Percentiles rank a stretch among this genome's conserved stretches.
Evolutionary conservation across 2,329 filamentous ascomycete species (phyloP).

Genomic region (Drechslerella coelobrocha): DNA sequence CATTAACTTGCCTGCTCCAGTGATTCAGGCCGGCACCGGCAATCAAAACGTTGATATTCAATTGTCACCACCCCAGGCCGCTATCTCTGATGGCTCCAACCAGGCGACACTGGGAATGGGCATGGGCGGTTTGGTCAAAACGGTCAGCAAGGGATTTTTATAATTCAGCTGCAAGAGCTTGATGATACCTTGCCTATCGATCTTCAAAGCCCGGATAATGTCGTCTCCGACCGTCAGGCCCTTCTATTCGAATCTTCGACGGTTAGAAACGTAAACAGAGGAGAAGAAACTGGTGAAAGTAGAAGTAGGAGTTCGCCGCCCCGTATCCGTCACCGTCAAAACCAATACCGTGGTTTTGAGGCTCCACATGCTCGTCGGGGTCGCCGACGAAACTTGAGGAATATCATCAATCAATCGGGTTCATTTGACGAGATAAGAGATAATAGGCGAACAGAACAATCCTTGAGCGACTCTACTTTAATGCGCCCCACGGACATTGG

Average conservation of each 20-base stretch:
- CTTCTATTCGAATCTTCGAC: neutral
- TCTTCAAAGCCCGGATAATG: neutral
- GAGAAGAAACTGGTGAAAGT: neutral
- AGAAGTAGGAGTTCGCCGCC: slow-evolving; percentile 1
- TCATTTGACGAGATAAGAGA: neutral
- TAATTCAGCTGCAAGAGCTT: neutral
- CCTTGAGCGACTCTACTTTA: too few relatives aligned
- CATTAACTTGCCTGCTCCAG: too few relatives aligned
- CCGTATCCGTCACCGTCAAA: neutral
- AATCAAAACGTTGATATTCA: too few relatives aligned
- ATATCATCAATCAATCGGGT: neutral
- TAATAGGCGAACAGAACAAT: neutral
- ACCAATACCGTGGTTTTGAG: neutral
- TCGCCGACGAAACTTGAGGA: neutral
- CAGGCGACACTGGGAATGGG: too few relatives aligned
- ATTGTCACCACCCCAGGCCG: too few relatives aligned
- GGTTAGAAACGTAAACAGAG: neutral
- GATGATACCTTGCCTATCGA: neutral
- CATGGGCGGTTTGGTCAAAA: too few relatives aligned
- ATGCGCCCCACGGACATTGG: neutral
- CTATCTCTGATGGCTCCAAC: too few relatives aligned
- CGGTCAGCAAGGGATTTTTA: neutral
- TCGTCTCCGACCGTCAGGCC: neutral
- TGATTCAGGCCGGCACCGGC: too few relatives aligned
- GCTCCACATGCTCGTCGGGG: neutral